A percentile compares a stretch with the other conserved stretches of the same genome.
Conservation (phyloP, 129 eudicot species). For the Erigeron canadensis region DNA sequence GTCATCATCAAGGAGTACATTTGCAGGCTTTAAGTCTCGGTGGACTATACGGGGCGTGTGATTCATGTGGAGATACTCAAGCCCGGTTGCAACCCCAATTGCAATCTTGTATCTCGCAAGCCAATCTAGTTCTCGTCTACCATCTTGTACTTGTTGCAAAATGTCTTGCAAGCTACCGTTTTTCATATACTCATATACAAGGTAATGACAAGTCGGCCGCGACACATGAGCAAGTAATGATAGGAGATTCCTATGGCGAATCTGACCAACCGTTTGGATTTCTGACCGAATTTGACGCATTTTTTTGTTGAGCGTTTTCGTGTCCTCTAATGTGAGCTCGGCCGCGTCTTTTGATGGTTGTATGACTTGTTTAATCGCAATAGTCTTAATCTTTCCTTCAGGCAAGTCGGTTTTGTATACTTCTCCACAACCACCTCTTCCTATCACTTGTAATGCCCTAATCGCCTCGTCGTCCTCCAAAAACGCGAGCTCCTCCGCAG, state of each 20-base stretch:
- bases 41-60: conserved; percentile 68
- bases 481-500: conserved; percentile 67
- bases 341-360: conserved; percentile 67
- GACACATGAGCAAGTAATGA: conserved; percentile 75
- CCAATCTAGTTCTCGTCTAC: conserved; percentile 64
- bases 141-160: conserved; percentile 42
- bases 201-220: conserved; percentile 67
- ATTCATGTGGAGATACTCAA: conserved; percentile 71
- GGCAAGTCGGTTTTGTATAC: conserved; percentile 73
- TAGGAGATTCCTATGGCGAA: conserved; percentile 73
- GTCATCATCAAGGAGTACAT: conserved; percentile 76
- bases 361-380: conserved; percentile 67
- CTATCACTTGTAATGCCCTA: conserved; percentile 52
- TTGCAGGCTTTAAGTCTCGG: conserved; percentile 86
- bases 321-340: conserved; percentile 68
- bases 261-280: conserved; percentile 81
- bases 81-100: conserved; percentile 72
- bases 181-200: conserved; percentile 86
- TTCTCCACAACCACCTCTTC: conserved; percentile 88
- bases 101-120: conserved; percentile 52
- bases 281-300: conserved; percentile 85
- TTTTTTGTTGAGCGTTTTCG: conserved; percentile 53
- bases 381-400: conserved; percentile 50
- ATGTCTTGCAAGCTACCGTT: conserved; percentile 85
- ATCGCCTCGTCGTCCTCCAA: conserved; percentile 56